Base-by-base conservation (phyloP, 176 grass and related monocot species). In the Carex cristatella region DNA sequence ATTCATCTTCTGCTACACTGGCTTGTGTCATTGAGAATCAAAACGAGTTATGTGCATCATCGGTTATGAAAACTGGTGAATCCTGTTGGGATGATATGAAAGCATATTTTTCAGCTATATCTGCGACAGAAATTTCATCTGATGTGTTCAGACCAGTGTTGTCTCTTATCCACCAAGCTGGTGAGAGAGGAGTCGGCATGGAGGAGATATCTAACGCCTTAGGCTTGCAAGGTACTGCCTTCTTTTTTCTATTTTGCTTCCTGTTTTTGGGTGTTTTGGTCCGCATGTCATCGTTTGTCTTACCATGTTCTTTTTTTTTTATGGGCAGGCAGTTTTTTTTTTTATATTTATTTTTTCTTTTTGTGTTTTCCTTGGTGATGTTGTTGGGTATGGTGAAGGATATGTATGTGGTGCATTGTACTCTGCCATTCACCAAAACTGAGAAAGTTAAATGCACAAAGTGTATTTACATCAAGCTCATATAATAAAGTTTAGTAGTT, bases 1-100 rank as follows among this genome's bases (percentile, higher is more conserved):
- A 49, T 77, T 77, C 49, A 28, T 18, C 42, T 83, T 59, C 54
- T 81, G 42, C 80, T 84, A 82, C 82, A 84, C 85, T 86, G 65
- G 57, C 82, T 30, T 79, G 33, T 85, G 71, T 79, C 81, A 59
- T 65, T 54, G 88, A 80, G 12, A 83, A 77, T 84, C 61, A 81
- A 59, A 70, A 86, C 37, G 54, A 84, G 75, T 64, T 51, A 64
- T 33, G 83, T 85, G 81, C 74, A 28, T 83, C 76, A 72, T 76
- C 80, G 51, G 77, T 85, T 83, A 83, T 31, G 19, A 40, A 48
- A 49, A 67, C 38, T 66, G 83, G 30, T 87, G 93, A 88, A 84
- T 90, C 88, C 82, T 89, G 85, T 65, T 98, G 93, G 95, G 89
- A 93, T 88, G 84, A 89, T 55, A 93, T 98, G 85, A 69, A 72